Conservation (phyloP, 73 alveolate species). For the Effrenium voratum region DNA sequence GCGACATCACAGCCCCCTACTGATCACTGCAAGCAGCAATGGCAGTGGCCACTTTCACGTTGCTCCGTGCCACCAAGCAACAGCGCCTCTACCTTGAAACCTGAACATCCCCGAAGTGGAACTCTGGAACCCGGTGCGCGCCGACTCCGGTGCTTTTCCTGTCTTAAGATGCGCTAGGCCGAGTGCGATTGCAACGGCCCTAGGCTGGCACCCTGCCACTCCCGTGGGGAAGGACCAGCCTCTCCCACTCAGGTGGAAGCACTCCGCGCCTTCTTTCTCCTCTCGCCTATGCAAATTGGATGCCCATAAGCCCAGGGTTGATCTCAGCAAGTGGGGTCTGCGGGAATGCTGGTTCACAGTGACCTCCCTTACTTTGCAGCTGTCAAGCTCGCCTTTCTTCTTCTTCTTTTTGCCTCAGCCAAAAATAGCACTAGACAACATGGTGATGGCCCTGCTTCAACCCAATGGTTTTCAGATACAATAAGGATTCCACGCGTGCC, state of each 20-base stretch:
- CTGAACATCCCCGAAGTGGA: no score
- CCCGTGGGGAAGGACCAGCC: neutral
- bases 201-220: no score
- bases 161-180: no score
- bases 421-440: neutral
- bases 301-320: no score
- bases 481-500: neutral
- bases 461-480: neutral
- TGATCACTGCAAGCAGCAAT: no score
- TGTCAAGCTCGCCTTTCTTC: slow-evolving; percentile 25
- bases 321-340: no score
- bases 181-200: neutral
- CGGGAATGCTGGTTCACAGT: no score
- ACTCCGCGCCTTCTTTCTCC: slow-evolving; percentile 32
- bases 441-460: neutral
- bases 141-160: no score
- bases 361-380: no score
- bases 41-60: neutral
- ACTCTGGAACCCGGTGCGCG: no score
- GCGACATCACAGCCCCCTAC: slow-evolving; percentile 55
- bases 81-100: no score
- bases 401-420: slow-evolving; percentile 19
- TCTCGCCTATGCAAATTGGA: slow-evolving; percentile 10
- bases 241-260: slow-evolving; percentile 18
- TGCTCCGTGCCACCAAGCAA: neutral